Base-by-base conservation (phyloP, 202 grass and related monocot species). In the Saccharum hybrid region DNA sequence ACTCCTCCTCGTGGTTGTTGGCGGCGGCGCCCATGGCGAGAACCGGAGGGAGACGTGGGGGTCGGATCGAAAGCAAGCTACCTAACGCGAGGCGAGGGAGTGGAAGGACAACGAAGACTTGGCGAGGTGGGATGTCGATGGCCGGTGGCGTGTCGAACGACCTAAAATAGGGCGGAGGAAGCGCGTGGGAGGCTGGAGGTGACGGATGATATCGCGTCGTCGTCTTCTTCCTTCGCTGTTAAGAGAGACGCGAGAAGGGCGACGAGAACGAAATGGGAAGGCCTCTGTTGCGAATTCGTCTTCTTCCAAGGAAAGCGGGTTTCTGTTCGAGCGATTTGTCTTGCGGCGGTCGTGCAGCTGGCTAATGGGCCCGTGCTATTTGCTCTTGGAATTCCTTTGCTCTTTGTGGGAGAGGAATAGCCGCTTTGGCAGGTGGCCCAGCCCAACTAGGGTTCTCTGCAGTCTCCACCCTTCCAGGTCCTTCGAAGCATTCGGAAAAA, bases 1-100 rank as follows among this genome's bases (percentile, higher is more conserved):
- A 81, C 67, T 81, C 83, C 74, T 94, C 91, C 79, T 88, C 86
- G 40, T 81, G 79, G 76, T 84, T 67, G 79, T 78, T 62, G 65
- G 61, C 43, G 70, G 83, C 67, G 59, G 86, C 81, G 71, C 84
- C 91, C 91, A 94, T 94, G 69, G 72, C 80, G 48, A 19, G 60
- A 70, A 39, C 80, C 15, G 59, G 40, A n/a, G 6, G 16, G 39
- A 52, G 40, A 60, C 42, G 36, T 6, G 38, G 16, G 22, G 70
- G 10, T 45, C 42, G 42, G 46, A 1, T 33, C 0, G 30, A 51
- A 38, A n/a, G 22, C 7, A 38, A 49, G 19, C 13, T 59, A 74
- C 63, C 19, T 41, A 33, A 48, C 40, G 39, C 40, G 59, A 15
- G 70, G 26, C 1, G 57, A 14, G 18, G 49, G 2, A 22, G 23